A percentile compares a stretch with the other conserved stretches of the same genome.
These are phyloP conservation scores for Leucocoprinus birnbaumii DNA, from an alignment of 768 basidiomycete genomes.

Conservation along the genomic window DNA sequence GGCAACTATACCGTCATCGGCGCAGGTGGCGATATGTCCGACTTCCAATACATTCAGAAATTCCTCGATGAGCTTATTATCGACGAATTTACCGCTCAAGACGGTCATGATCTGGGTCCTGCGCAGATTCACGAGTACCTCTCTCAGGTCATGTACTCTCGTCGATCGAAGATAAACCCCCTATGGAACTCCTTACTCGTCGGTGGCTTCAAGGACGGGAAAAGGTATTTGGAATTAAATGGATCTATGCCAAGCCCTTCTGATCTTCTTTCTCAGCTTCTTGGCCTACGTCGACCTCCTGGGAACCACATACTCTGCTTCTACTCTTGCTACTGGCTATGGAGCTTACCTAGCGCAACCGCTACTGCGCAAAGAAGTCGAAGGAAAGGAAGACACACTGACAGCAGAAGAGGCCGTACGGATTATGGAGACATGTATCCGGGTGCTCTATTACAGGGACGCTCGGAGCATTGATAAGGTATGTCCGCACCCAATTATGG, in stretches of 20 bases:
- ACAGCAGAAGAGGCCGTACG: conserved; percentile 76
- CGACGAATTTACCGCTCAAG: conserved; percentile 78
- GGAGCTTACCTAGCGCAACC: conserved; percentile 93
- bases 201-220: conserved; percentile 85
- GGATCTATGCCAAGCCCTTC: neutral
- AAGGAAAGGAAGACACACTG: conserved; percentile 71
- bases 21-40: conserved; percentile 95
- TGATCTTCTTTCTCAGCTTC: conserved; percentile 55
- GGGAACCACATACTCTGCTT: conserved; percentile 93
- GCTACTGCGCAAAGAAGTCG: conserved; percentile 85
- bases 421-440: conserved; percentile 85
- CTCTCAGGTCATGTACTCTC: conserved; percentile 84
- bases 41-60: conserved; percentile 90
- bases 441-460: conserved; percentile 94
- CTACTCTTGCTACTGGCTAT: conserved; percentile 94
- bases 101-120: conserved; percentile 83
- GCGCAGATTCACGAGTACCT: conserved; percentile 92
- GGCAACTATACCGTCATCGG: conserved; percentile 86
- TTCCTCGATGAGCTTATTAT: conserved; percentile 74
- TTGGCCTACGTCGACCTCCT: conserved; percentile 91
- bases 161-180: conserved; percentile 87
- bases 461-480: conserved; percentile 96
- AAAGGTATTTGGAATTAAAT: conserved; percentile 48
- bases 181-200: conserved; percentile 95
- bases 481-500: neutral